Evolutionary conservation across 2,329 filamentous ascomycete genomes (phyloP), one percentile per base, ranked within the genome.

Genomic region (Phymatotrichopsis omnivora): DNA sequence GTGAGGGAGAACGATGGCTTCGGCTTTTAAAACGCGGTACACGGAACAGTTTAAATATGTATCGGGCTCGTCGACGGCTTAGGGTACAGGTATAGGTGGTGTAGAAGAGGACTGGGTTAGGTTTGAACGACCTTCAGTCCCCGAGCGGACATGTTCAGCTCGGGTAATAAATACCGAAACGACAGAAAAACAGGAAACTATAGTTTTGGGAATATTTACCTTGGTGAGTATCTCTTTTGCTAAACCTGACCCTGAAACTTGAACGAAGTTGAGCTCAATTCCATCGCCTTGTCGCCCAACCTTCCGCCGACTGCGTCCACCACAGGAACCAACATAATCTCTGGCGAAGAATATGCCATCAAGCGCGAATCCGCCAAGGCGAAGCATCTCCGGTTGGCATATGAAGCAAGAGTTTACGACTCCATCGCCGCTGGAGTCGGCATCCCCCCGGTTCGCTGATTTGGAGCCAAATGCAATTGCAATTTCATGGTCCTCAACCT

Each of bases 151-250:
- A n/a, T n/a, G n/a, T n/a, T n/a, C n/a, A n/a, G n/a, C n/a, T n/a
- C n/a, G n/a, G 91, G 91, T 68, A 96, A 96, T 68, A 96, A 98
- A 65, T 98, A 98, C 78, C 86, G 91, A 61, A 96, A 98, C 67
- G 91, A 91, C 66, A 85, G 91, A 61, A 98, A 98, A 76, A 98
- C 98, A 62, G 91, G 91, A 60, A 94, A 86, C 59, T 91, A 91
- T 58, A 87, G 81, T 62, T 98, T 98, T 66, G 91, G 91, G 71
- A 91, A 96, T 61, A 96, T 98, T 64, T 98, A 96, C 69, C 79
- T 96, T 43, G 76, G 76, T 80, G 66, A 57, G 73, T 59, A 36
- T 33, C 29, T 41, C 8, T n/a, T n/a, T n/a, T n/a, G n/a, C n/a
- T n/a, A n/a, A n/a, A n/a, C 12, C 16, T 32, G n/a, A n/a, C n/a